Evolutionary conservation across 139 green algal species (phyloP).

Genomic region (Auxenochlorella pyrenoidosa): DNA sequence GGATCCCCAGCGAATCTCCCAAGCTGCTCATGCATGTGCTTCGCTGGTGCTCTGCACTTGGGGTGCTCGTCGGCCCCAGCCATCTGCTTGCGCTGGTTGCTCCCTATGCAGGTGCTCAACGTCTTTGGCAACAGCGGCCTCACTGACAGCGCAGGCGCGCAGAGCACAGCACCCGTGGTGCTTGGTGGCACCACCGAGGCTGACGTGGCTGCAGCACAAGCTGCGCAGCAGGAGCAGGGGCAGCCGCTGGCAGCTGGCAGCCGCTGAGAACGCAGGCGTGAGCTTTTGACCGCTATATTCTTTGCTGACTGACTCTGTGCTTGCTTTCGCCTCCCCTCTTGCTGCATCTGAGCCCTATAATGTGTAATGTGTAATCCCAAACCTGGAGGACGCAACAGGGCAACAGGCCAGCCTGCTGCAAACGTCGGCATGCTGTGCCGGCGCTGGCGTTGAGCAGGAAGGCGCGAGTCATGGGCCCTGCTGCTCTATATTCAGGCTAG

Average conservation of each 20-base stretch:
- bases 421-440: background rate
- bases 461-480: too few relatives aligned
- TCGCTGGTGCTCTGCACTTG: background rate
- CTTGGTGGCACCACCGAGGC: background rate
- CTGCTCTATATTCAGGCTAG: too few relatives aligned
- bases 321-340: background rate
- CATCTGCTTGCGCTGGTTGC: too few relatives aligned
- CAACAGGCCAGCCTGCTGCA: too few relatives aligned
- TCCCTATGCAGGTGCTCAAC: background rate
- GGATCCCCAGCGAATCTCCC: background rate
- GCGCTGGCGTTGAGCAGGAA: background rate
- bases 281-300: too few relatives aligned
- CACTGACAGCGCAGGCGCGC: too few relatives aligned
- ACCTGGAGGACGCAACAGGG: too few relatives aligned
- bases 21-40: background rate
- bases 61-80: background rate
- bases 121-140: constrained; percentile 7
- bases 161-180: background rate
- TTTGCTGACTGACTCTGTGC: background rate
- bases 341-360: too few relatives aligned
- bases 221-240: background rate
- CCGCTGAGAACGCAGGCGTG: background rate
- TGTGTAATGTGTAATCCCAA: too few relatives aligned
- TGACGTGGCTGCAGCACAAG: background rate
- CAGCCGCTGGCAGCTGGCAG: background rate